These are phyloP conservation scores for Perilla frutescens DNA, from an alignment of 257 asterid genomes.

Conservation along the genomic window DNA sequence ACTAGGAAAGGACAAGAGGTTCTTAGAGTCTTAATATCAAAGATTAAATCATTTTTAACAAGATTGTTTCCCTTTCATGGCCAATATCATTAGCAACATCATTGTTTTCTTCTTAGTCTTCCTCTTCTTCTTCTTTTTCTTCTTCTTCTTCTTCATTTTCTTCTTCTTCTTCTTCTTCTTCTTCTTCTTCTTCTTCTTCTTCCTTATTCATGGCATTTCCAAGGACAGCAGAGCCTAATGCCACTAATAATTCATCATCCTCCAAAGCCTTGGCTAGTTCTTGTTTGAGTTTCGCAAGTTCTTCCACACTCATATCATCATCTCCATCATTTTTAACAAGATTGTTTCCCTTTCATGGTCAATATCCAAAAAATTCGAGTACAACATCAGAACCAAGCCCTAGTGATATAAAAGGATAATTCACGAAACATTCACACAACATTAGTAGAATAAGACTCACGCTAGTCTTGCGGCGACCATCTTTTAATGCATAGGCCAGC, in stretches of 20 bases:
- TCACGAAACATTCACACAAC: neutral
- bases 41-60: neutral
- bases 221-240: slow-evolving; percentile 43
- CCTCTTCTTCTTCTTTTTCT: slow-evolving; percentile 49
- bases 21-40: neutral
- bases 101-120: slow-evolving; percentile 45
- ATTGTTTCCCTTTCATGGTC: neutral
- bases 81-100: slow-evolving; percentile 29
- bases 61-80: too few species aligned
- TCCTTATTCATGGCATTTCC: slow-evolving; percentile 40
- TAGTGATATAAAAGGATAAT: neutral
- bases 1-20: neutral
- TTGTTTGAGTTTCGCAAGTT: slow-evolving; percentile 72
- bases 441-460: slow-evolving; percentile 51
- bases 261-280: slow-evolving; percentile 86
- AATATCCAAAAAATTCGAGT: neutral
- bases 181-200: slow-evolving; percentile 46
- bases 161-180: slow-evolving; percentile 37
- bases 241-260: slow-evolving; percentile 76
- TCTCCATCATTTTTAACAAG: slow-evolving; percentile 44
- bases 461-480: slow-evolving; percentile 88
- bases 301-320: slow-evolving; percentile 79
- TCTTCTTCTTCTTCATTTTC: slow-evolving; percentile 43
- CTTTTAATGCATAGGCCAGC: slow-evolving; percentile 83
- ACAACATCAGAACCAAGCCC: neutral